phyloP scores from a whole-genome alignment of 306 rosid genomes.

The Myrica gale region DNA sequence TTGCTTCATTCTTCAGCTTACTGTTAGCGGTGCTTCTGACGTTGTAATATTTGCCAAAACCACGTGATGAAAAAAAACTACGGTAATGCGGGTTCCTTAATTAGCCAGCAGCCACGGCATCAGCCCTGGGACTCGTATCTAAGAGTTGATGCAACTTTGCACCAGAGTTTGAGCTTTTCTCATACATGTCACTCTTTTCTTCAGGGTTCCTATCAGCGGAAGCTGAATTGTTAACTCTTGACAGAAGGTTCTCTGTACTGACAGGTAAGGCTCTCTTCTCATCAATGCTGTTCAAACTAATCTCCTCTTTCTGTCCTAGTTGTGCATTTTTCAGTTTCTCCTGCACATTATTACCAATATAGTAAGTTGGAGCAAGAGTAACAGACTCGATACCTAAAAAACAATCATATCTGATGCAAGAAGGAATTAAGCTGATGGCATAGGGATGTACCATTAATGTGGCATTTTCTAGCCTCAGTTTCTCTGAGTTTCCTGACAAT shows the following conservation, averaged over 20 bases:
- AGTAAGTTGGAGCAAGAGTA: constrained; percentile 19
- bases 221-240: constrained; percentile 65
- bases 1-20: constrained; percentile 43
- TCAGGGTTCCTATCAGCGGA: constrained; percentile 51
- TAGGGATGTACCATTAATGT: constrained; percentile 52
- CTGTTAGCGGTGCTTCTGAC: constrained; percentile 85
- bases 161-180: constrained; percentile 62
- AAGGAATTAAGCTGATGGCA: neutral
- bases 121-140: constrained; percentile 74
- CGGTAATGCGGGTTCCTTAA: constrained; percentile 25
- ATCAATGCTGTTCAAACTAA: constrained; percentile 43
- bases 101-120: constrained; percentile 88
- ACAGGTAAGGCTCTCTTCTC: constrained; percentile 53
- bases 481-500: constrained; percentile 60
- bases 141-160: constrained; percentile 87
- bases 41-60: constrained; percentile 91
- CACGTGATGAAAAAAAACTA: constrained; percentile 49
- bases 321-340: constrained; percentile 63
- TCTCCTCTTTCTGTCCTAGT: constrained; percentile 53
- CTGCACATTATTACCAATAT: constrained; percentile 38
- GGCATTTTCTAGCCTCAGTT: constrained; percentile 73
- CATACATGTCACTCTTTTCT: constrained; percentile 57
- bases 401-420: neutral
- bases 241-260: constrained; percentile 68
- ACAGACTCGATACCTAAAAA: neutral